Conservation (phyloP, 257 asterid genomes). For the Solanum sejunctum region DNA sequence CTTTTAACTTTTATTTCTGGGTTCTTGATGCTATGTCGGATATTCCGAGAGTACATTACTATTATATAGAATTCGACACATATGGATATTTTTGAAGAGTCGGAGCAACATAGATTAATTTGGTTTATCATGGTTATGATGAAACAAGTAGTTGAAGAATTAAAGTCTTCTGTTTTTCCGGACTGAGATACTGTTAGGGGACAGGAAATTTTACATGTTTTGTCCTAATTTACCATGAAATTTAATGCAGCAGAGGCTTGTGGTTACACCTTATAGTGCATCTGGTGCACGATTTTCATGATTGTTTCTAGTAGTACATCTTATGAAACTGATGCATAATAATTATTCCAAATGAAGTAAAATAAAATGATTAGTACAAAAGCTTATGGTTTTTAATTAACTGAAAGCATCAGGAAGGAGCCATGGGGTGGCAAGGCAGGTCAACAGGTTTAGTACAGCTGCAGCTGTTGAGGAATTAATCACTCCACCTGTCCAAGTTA, state of each 20-base stretch:
- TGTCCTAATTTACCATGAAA: background rate
- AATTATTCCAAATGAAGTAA: background rate
- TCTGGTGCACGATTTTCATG: too few species aligned
- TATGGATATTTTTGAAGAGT: too few species aligned
- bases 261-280: background rate
- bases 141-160: background rate
- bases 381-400: background rate
- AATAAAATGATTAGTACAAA: background rate
- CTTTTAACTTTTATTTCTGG: background rate
- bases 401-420: conserved; percentile 21
- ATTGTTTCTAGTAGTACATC: background rate
- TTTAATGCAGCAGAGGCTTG: background rate
- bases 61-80: too few species aligned
- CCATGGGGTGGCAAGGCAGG: conserved; percentile 21
- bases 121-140: background rate
- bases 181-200: background rate
- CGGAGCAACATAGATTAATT: too few species aligned
- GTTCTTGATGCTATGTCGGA: background rate
- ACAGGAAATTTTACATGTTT: background rate
- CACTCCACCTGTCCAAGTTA: conserved; percentile 37
- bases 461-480: conserved; percentile 41
- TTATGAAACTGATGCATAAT: background rate
- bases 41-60: too few species aligned
- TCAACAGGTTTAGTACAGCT: conserved; percentile 34
- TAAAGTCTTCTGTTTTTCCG: background rate